Evolutionary conservation across 345 rosid species (phyloP).

Genomic region (Mallotus nudiflorus): DNA sequence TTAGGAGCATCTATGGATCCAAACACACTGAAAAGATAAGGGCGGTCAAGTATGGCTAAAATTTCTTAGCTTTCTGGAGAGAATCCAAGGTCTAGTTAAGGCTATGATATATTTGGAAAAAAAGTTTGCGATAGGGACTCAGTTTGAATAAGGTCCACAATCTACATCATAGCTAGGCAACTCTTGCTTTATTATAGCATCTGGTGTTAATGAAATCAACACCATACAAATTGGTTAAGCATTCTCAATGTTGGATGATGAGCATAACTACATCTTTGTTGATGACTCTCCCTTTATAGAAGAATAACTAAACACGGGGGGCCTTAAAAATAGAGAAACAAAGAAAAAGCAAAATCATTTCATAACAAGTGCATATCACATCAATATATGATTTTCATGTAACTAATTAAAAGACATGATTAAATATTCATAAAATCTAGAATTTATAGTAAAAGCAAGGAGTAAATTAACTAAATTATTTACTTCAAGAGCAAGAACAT

Average conservation of each 20-base stretch:
- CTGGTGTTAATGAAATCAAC: conserved; percentile 28
- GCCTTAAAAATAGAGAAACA: conserved; percentile 15
- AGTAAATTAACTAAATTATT: no score
- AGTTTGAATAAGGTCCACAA: conserved; percentile 21
- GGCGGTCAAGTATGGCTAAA: conserved; percentile 56
- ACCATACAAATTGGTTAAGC: conserved; percentile 24
- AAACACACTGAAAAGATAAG: conserved; percentile 49
- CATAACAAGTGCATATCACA: background rate
- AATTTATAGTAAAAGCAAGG: background rate
- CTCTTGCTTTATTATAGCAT: conserved; percentile 36
- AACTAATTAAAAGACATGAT: no score
- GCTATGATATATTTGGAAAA: conserved; percentile 33
- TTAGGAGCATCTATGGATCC: conserved; percentile 47
- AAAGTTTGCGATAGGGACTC: conserved; percentile 19
- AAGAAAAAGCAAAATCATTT: background rate
- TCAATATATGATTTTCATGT: no score
- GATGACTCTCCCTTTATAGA: conserved; percentile 48
- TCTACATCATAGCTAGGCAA: conserved; percentile 32
- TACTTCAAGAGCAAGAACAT: conserved; percentile 31
- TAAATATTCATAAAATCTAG: no score
- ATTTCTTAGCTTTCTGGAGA: conserved; percentile 57
- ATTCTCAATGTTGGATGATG: conserved; percentile 30
- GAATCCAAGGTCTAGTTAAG: conserved; percentile 41
- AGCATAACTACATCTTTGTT: conserved; percentile 26
- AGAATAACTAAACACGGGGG: conserved; percentile 33